These are phyloP conservation scores for Grammothele lineata DNA, from an alignment of 768 basidiomycete species.

Conservation along the genomic window DNA sequence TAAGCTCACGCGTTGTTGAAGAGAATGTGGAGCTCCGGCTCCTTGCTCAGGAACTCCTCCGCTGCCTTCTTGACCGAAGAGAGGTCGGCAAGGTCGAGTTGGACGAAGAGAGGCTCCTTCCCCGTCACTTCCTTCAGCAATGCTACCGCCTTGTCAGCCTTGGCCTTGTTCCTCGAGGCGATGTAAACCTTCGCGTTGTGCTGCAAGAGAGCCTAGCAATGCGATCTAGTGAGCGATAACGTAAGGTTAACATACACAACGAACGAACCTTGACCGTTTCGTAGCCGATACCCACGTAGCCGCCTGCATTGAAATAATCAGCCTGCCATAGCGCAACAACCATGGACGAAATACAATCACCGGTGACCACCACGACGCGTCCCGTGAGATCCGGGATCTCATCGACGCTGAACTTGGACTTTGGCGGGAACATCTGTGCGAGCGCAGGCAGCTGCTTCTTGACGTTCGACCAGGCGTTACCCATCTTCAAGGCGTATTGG, in stretches of 20 bases:
- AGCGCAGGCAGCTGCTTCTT: slow-evolving; percentile 31
- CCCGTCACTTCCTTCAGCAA: slow-evolving; percentile 46
- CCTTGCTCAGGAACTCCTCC: slow-evolving; percentile 37
- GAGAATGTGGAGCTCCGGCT: slow-evolving; percentile 43
- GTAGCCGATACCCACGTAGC: slow-evolving; percentile 50
- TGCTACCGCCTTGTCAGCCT: slow-evolving; percentile 45
- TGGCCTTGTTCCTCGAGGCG: slow-evolving; percentile 43
- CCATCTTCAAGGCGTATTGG: too few species aligned
- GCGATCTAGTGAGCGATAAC: background rate
- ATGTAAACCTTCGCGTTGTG: slow-evolving; percentile 69
- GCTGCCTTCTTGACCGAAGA: slow-evolving; percentile 34
- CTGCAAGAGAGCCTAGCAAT: slow-evolving; percentile 42
- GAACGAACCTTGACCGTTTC: slow-evolving; percentile 39
- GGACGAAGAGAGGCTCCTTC: slow-evolving; percentile 37
- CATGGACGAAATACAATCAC: slow-evolving; percentile 8
- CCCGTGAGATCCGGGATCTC: slow-evolving; percentile 45
- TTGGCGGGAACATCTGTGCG: slow-evolving; percentile 37
- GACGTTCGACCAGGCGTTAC: slow-evolving; percentile 26
- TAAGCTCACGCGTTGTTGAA: slow-evolving; percentile 53
- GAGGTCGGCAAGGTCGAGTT: slow-evolving; percentile 41
- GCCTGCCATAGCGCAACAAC: background rate
- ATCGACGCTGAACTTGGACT: slow-evolving; percentile 19
- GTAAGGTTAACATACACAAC: background rate
- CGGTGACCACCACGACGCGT: slow-evolving; percentile 36
- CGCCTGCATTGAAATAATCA: slow-evolving; percentile 8